These are phyloP conservation scores for Herpetomonas tarakana DNA, from an alignment of 208 protist genomes.

Conservation along the genomic window DNA sequence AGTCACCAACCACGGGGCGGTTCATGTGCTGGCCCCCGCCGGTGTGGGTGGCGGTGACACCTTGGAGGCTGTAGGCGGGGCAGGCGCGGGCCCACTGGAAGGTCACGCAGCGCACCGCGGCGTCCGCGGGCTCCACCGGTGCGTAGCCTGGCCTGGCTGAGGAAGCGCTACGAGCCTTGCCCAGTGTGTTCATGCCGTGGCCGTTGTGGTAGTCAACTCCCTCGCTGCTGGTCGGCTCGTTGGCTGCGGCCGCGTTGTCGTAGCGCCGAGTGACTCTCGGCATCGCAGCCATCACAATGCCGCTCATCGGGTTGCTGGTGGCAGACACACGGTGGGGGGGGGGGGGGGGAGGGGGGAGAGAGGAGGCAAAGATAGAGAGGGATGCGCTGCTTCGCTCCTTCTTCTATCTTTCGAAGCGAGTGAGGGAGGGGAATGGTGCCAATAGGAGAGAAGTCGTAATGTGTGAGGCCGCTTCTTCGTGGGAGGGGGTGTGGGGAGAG, in stretches of 20 bases:
- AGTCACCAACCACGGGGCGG: slow-evolving; percentile 55
- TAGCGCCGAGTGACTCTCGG: neutral
- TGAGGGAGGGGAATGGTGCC: no score
- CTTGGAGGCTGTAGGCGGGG: slow-evolving; percentile 42
- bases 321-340: neutral
- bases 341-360: no score
- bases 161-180: neutral
- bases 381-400: no score
- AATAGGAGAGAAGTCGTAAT: no score
- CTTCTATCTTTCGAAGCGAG: no score
- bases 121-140: slow-evolving; percentile 1
- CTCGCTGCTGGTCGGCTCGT: neutral
- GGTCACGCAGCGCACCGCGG: slow-evolving; percentile 34
- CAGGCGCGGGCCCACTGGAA: slow-evolving; percentile 70
- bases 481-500: no score
- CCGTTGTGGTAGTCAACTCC: neutral
- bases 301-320: neutral
- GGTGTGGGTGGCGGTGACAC: slow-evolving; percentile 41
- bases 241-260: neutral
- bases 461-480: no score
- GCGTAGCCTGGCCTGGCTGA: no score
- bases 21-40: slow-evolving; percentile 54
- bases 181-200: neutral
- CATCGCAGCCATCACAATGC: neutral
- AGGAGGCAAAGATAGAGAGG: neutral